Conservation (phyloP, 192 early-diverging fungal species). For the Umbelopsis sp. region DNA sequence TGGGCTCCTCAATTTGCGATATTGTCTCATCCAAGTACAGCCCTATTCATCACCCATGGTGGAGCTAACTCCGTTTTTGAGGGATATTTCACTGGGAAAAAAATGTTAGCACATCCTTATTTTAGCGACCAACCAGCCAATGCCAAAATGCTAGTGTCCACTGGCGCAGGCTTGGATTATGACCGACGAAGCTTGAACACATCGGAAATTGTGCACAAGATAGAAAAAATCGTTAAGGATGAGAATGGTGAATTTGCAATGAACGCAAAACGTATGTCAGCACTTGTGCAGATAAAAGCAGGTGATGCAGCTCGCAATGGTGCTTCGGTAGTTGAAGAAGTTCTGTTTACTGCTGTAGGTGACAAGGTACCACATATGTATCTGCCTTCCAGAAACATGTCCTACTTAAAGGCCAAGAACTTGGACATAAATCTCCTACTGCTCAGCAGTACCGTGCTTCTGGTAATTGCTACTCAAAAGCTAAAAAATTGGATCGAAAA, state of each 20-base stretch:
- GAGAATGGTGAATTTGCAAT: background rate
- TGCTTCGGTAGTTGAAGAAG: conserved; percentile 25
- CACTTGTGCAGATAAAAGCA: conserved; percentile 18
- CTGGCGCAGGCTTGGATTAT: background rate
- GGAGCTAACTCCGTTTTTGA: conserved; percentile 34
- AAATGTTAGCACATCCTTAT: conserved; percentile 34
- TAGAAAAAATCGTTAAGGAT: background rate
- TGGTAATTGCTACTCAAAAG: background rate
- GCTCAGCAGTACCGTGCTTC: background rate
- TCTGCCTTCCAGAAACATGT: conserved; percentile 21
- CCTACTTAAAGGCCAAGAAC: conserved; percentile 25
- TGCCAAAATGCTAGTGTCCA: background rate
- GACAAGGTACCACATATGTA: conserved; percentile 24
- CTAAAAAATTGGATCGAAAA: too few relatives aligned
- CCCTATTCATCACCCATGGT: conserved; percentile 36
- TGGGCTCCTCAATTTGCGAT: conserved; percentile 38
- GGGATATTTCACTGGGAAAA: conserved; percentile 29
- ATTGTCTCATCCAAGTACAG: conserved; percentile 28
- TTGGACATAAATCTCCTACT: conserved; percentile 23
- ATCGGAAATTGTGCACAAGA: background rate
- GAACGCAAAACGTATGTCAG: conserved; percentile 11
- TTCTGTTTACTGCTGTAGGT: background rate
- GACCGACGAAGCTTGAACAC: background rate
- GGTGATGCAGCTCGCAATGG: background rate
- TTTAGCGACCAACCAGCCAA: conserved; percentile 31